These are phyloP conservation scores for Dactylonectria macrodidyma DNA, from an alignment of 2,329 filamentous ascomycete genomes.

Conservation along the genomic window DNA sequence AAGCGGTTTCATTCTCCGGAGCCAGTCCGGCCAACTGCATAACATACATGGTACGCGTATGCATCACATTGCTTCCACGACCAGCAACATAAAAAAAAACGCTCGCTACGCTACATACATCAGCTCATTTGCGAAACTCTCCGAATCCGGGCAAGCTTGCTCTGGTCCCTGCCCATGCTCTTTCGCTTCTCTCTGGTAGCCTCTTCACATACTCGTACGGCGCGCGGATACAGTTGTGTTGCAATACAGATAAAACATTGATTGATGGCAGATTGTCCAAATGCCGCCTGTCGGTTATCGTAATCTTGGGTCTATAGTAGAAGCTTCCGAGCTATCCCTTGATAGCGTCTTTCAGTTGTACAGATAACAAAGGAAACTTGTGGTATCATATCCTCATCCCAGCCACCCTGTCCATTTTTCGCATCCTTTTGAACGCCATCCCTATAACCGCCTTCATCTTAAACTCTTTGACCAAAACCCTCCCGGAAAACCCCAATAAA, in stretches of 20 bases:
- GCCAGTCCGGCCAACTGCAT: background rate
- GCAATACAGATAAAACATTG: constrained; percentile 4
- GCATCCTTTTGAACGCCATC: constrained; percentile 14
- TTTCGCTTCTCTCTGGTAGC: background rate
- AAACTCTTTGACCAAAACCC: background rate
- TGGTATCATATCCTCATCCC: constrained; percentile 14
- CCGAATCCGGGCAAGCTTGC: background rate
- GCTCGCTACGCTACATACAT: background rate
- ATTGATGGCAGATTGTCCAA: constrained; percentile 11
- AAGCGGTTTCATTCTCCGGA: constrained; percentile 23
- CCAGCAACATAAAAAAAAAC: background rate
- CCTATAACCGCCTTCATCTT: constrained; percentile 6
- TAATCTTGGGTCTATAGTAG: constrained; percentile 11
- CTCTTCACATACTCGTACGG: background rate
- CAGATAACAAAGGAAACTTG: constrained; percentile 8
- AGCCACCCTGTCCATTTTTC: constrained; percentile 6
- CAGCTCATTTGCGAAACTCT: constrained; percentile 14
- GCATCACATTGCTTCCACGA: background rate
- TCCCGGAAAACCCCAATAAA: background rate
- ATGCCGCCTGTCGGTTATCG: background rate
- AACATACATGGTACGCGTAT: constrained; percentile 16
- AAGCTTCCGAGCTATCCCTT: background rate
- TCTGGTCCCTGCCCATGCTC: background rate
- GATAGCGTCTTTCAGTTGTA: constrained; percentile 6
- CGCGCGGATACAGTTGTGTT: background rate